These are phyloP conservation scores for Backusella macrospora DNA, from an alignment of 192 early-diverging fungal genomes.

Conservation along the genomic window DNA sequence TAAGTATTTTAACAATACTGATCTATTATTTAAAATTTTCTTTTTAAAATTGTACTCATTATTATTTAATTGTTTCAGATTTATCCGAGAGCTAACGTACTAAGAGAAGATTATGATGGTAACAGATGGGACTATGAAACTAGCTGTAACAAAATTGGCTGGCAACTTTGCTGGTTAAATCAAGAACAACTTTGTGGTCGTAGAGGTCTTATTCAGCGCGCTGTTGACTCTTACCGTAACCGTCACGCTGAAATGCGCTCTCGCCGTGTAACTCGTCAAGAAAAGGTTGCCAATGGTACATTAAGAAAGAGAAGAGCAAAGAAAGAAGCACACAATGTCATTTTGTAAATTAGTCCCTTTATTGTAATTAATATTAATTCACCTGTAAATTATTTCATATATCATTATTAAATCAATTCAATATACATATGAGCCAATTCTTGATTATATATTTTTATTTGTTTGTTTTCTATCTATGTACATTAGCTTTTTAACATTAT, in stretches of 20 bases:
- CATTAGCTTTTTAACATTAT: too few relatives aligned
- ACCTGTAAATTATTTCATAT: conserved; percentile 6
- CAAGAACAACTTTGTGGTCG: conserved; percentile 55
- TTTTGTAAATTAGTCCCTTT: conserved; percentile 2
- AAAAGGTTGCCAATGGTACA: conserved; percentile 64
- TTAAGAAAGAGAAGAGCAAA: conserved; percentile 45
- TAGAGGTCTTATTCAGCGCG: conserved; percentile 74
- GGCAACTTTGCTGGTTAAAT: conserved; percentile 73
- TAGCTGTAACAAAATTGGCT: conserved; percentile 70
- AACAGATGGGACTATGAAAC: conserved; percentile 81
- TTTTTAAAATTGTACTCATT: background rate
- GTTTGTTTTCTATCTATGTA: too few relatives aligned
- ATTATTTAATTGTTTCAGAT: conserved; percentile 44
- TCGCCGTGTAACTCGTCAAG: conserved; percentile 65
- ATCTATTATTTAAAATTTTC: background rate
- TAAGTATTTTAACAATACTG: conserved; percentile 14
- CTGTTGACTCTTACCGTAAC: conserved; percentile 74
- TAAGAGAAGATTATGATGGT: conserved; percentile 53
- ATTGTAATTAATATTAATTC: background rate
- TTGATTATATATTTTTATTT: background rate
- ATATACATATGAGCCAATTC: background rate
- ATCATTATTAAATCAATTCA: background rate
- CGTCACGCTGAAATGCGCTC: conserved; percentile 62
- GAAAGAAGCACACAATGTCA: background rate
- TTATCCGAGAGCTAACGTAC: conserved; percentile 68